Base-by-base conservation (phyloP, 805 yeast genomes). In the Ascoidea tarda region DNA sequence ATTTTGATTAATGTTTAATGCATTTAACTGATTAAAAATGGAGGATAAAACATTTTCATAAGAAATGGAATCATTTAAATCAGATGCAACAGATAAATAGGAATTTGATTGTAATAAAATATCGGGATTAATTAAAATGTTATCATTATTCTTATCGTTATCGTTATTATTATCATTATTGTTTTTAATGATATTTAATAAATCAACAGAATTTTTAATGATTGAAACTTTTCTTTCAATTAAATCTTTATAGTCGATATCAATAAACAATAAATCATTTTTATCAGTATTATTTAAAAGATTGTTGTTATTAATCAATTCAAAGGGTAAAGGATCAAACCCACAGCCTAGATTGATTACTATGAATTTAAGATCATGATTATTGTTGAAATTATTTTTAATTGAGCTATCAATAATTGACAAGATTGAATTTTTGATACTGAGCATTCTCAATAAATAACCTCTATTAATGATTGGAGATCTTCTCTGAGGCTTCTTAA, bases 391-490 rank as follows among this genome's bases (percentile, higher is more conserved):
- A 1, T 57, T 56, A 4, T 55, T 49, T 1, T 50, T 16, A 6
- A 63, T 59, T 2, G 58, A 62, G 31, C 66, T 62, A 6, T 59
- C 50, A 2, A 75, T 62, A n/a, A 85, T 77, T 32, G 72, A 66
- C 32, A 70, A 66, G 12, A 85, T 69, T 46, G 77, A 65, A 47
- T 71, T 70, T 55, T 77, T 73, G 50, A 87, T 81, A 2, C 87
- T 78, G 59, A 82, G 80, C 79, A 86, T 80, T 54, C 95, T 70
- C 8, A 84, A 69, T 90, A 93, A 86, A 64, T 86, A 86, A 0
- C 95, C 95, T 58, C 95, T 68, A 60, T 87, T 87, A 46, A 86
- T 84, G 4, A 85, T 81, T 0, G 95, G 95, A 0, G 91, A 81
- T 49, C 95, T 68, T 62, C 90, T 70, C 50, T 78, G 79, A 1